Percentiles rank a stretch among this genome's conserved stretches.
Evolutionary conservation across 2,329 filamentous ascomycete species (phyloP).

Genomic region (Trichoderma pleuroti): DNA sequence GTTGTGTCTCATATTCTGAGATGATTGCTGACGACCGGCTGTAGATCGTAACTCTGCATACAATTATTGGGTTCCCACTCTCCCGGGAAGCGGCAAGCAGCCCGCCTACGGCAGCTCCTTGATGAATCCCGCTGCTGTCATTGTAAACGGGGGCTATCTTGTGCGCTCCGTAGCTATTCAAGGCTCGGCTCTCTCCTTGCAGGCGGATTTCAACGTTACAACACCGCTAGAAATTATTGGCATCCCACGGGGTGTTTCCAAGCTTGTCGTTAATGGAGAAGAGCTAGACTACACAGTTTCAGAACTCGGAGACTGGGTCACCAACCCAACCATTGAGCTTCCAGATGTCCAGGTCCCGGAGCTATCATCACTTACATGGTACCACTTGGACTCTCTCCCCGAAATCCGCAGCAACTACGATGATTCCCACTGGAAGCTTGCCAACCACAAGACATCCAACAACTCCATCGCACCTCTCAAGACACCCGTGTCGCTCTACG

Average conservation of each 20-base stretch:
- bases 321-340: slow-evolving; percentile 47
- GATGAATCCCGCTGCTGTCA: slow-evolving; percentile 44
- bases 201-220: slow-evolving; percentile 70
- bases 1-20: neutral
- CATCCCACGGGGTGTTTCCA: slow-evolving; percentile 47
- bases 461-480: slow-evolving; percentile 55
- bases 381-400: slow-evolving; percentile 66
- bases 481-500: slow-evolving; percentile 65
- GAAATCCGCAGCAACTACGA: slow-evolving; percentile 64
- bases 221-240: slow-evolving; percentile 66
- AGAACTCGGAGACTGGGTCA: slow-evolving; percentile 46
- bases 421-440: slow-evolving; percentile 63
- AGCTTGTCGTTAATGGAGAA: slow-evolving; percentile 42
- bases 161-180: slow-evolving; percentile 56
- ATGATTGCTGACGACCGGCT: neutral
- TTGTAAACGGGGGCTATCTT: slow-evolving; percentile 63
- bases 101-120: slow-evolving; percentile 34
- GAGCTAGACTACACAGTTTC: slow-evolving; percentile 35
- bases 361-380: slow-evolving; percentile 61
- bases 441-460: slow-evolving; percentile 55
- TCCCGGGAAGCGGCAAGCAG: slow-evolving; percentile 34
- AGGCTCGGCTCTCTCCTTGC: slow-evolving; percentile 56
- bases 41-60: slow-evolving; percentile 63
- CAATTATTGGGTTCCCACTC: slow-evolving; percentile 63
- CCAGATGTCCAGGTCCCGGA: slow-evolving; percentile 41